Evolutionary conservation across 2,329 filamentous ascomycete species (phyloP).

Genomic region (Hortaea sp.): DNA sequence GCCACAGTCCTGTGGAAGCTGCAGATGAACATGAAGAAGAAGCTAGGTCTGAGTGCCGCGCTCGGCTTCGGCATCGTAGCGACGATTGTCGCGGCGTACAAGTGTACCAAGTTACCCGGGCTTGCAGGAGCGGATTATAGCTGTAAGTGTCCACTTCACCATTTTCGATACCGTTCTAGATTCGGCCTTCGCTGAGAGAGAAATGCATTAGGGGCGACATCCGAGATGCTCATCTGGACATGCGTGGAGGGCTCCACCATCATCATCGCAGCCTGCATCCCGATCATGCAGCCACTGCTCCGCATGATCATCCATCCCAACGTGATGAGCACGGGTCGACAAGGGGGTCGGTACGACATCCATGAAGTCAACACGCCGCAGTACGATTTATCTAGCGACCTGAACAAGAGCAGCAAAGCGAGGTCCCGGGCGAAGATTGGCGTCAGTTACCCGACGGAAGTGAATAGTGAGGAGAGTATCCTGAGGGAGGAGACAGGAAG

Average conservation of each 20-base stretch:
- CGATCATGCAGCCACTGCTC: slow-evolving; percentile 24
- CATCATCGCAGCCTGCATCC: slow-evolving; percentile 28
- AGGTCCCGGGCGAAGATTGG: too few relatives aligned
- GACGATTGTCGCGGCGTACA: slow-evolving; percentile 24
- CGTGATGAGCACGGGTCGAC: too few relatives aligned
- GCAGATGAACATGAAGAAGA: slow-evolving; percentile 32
- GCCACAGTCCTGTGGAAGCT: slow-evolving; percentile 28
- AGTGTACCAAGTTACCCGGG: slow-evolving; percentile 22
- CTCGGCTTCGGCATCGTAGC: slow-evolving; percentile 33
- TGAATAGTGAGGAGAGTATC: too few relatives aligned
- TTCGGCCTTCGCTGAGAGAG: neutral
- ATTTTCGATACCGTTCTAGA: neutral
- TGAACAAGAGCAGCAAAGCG: too few relatives aligned
- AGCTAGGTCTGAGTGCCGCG: slow-evolving; percentile 29
- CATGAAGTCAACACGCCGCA: too few relatives aligned
- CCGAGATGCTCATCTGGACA: slow-evolving; percentile 39
- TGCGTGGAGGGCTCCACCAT: slow-evolving; percentile 26
- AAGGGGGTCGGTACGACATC: too few relatives aligned
- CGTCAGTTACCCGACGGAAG: too few relatives aligned
- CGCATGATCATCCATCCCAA: neutral
- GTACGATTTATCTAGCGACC: too few relatives aligned
- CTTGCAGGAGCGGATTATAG: slow-evolving; percentile 22
- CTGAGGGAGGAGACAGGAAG: too few relatives aligned
- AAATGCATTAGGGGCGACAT: slow-evolving; percentile 22
- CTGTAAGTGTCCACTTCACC: slow-evolving; percentile 14